phyloP scores from a whole-genome alignment of 768 basidiomycete species.

The Suillus tomentosus region DNA sequence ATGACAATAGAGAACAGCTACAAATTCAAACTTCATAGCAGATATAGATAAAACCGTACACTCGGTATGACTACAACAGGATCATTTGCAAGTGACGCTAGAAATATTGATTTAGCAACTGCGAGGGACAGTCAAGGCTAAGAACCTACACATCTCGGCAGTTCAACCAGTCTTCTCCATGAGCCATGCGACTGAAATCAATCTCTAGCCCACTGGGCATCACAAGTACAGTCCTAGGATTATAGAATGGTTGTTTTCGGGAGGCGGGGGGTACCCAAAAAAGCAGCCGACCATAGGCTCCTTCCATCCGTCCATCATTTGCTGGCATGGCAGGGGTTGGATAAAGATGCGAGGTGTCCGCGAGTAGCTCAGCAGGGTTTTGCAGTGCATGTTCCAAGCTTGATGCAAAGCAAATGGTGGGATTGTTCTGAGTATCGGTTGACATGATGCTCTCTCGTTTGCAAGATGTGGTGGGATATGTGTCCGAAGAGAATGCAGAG shows the following conservation, averaged over 20 bases:
- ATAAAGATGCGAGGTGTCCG: no score
- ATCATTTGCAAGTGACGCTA: not conserved
- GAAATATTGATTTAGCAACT: not conserved
- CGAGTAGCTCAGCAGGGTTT: no score
- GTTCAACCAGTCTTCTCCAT: not conserved
- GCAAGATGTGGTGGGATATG: no score
- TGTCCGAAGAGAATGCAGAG: no score
- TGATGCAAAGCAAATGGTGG: no score
- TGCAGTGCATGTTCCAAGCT: no score
- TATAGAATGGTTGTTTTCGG: not conserved
- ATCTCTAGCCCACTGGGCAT: not conserved
- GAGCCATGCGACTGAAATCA: not conserved
- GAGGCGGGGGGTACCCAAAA: not conserved
- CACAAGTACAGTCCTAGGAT: fast-evolving
- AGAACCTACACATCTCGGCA: not conserved
- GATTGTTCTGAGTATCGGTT: no score
- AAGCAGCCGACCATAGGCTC: not conserved
- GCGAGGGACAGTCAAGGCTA: not conserved
- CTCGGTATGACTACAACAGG: not conserved
- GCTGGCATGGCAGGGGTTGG: no score
- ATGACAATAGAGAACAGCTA: no score
- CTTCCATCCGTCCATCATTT: not conserved
- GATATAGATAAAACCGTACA: not conserved
- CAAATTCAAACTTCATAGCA: no score
- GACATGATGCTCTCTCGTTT: no score